Evolutionary conservation across 2,329 filamentous ascomycete species (phyloP).

Genomic region (Aspergillus puulaauensis): DNA sequence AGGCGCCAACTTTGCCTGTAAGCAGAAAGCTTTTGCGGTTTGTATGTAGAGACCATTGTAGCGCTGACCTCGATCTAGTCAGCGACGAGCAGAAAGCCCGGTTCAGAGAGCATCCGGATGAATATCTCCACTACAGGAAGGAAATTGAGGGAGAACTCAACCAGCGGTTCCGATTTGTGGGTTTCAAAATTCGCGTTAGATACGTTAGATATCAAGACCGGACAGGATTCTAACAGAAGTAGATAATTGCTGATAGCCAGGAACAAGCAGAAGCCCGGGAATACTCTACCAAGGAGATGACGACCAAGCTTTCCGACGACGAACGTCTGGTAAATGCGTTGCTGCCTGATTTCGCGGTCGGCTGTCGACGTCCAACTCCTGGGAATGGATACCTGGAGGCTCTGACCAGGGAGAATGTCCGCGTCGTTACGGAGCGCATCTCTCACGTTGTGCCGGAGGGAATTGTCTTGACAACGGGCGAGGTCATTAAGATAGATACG

Average conservation of each 20-base stretch:
- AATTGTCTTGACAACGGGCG: too few species aligned
- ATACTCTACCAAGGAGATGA: neutral
- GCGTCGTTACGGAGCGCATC: neutral
- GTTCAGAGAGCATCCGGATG: slow-evolving; percentile 6
- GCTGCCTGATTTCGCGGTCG: slow-evolving; percentile 19
- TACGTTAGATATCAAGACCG: neutral
- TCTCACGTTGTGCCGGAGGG: slow-evolving; percentile 2
- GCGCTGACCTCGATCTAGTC: too few species aligned
- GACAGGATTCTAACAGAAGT: neutral
- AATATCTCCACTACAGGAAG: slow-evolving; percentile 12
- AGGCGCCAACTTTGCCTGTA: neutral
- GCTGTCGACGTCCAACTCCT: slow-evolving; percentile 23
- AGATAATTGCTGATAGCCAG: neutral
- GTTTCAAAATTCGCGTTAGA: too few species aligned
- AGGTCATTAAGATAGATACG: too few species aligned
- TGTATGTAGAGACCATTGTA: too few species aligned
- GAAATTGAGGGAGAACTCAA: slow-evolving; percentile 12
- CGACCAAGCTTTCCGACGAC: neutral
- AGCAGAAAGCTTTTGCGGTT: too few species aligned
- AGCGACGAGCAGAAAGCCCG: slow-evolving; percentile 7
- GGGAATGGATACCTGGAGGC: slow-evolving; percentile 23
- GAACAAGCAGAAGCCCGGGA: neutral
- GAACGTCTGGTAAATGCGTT: neutral
- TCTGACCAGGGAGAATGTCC: slow-evolving; percentile 17
- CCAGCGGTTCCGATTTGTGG: slow-evolving; percentile 5